phyloP scores from a whole-genome alignment of 805 yeast species.

The Phaffomyces opuntiae region DNA sequence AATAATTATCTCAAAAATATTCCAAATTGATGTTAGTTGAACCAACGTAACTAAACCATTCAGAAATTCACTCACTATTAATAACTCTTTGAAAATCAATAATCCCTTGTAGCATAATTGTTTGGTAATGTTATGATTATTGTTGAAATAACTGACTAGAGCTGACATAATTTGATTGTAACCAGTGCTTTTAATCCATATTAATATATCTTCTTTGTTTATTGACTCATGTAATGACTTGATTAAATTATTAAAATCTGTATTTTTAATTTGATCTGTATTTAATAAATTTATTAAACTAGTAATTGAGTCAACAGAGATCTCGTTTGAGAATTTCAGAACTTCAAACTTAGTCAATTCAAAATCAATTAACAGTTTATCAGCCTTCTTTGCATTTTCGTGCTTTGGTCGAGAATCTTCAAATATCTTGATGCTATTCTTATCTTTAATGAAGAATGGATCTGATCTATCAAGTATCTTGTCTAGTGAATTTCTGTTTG shows the following conservation, averaged over 20 bases:
- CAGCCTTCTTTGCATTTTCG: constrained; percentile 4
- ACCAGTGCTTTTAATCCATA: constrained; percentile 18
- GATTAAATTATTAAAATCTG: constrained; percentile 15
- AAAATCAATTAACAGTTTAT: constrained; percentile 11
- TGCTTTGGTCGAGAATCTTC: constrained; percentile 14
- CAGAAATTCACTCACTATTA: constrained; percentile 14
- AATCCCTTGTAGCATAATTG: constrained; percentile 22
- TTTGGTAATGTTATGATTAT: constrained; percentile 17
- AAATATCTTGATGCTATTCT: constrained; percentile 17
- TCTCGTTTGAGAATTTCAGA: constrained; percentile 2
- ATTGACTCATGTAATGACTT: constrained; percentile 13
- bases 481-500: constrained; percentile 14
- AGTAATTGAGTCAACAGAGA: constrained; percentile 8
- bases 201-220: constrained; percentile 5
- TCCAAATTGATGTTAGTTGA: constrained; percentile 13
- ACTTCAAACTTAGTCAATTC: constrained; percentile 11
- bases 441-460: constrained; percentile 18
- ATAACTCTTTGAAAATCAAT: constrained; percentile 18
- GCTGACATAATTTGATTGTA: constrained; percentile 8
- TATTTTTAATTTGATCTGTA: constrained; percentile 9
- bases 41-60: constrained; percentile 4
- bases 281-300: constrained; percentile 7
- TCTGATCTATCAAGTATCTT: constrained; percentile 17
- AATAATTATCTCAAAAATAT: constrained; percentile 17
- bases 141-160: constrained; percentile 16